Percentiles rank a stretch among this genome's conserved stretches.
Evolutionary conservation across 371 early-diverging fungal genomes (phyloP).

Genomic region (Mucor racemosus): DNA sequence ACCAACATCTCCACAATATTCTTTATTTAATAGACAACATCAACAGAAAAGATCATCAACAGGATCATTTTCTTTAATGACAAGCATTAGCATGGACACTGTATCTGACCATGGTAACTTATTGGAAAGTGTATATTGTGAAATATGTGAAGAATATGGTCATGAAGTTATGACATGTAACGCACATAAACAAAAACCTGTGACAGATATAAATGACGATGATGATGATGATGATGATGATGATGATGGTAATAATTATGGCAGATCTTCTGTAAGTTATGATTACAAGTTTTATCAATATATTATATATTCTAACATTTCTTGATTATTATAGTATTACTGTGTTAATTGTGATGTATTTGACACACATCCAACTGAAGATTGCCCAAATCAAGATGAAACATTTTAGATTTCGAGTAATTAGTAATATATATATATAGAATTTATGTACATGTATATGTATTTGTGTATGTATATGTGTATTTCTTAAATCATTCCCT

Average conservation of each 20-base stretch:
- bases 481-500: not conserved
- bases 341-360: conserved; percentile 78
- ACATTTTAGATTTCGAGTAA: conserved; percentile 47
- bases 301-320: not conserved
- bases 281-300: not conserved
- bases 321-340: conserved; percentile 26
- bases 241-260: not conserved
- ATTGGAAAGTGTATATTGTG: conserved; percentile 46
- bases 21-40: conserved; percentile 3
- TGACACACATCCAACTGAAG: conserved; percentile 66
- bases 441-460: not conserved
- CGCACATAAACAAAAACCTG: conserved; percentile 28
- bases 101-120: conserved; percentile 4
- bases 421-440: not conserved
- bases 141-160: conserved; percentile 64
- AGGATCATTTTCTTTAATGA: conserved; percentile 11
- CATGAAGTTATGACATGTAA: conserved; percentile 64
- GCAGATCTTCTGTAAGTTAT: conserved; percentile 18
- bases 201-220: too few species aligned
- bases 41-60: not conserved
- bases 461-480: too few species aligned
- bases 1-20: conserved; percentile 17
- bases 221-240: not conserved
- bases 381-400: conserved; percentile 73
- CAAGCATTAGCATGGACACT: conserved; percentile 8